Percentiles rank a stretch among this genome's conserved stretches.
Conservation (phyloP, 75 land plant species). For the Cunninghamia lanceolata region DNA sequence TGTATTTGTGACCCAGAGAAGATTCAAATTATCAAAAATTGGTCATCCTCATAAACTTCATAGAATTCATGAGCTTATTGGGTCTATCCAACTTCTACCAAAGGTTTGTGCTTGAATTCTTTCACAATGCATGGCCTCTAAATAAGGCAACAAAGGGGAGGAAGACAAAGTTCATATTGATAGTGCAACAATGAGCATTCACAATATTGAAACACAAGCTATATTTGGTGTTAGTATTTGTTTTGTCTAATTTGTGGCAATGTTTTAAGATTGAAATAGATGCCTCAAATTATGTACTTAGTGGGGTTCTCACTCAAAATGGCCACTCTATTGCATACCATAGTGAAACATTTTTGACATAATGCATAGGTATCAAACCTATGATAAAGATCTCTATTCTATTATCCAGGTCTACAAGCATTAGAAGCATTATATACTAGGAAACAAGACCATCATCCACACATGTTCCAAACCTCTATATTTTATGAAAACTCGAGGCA, state of each 20-base stretch:
- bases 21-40: background rate
- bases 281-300: background rate
- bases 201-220: background rate
- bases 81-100: background rate
- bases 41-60: background rate
- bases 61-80: background rate
- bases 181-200: background rate
- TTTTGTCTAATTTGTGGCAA: background rate
- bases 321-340: background rate
- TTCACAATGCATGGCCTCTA: background rate
- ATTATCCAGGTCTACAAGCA: background rate
- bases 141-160: background rate
- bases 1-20: background rate
- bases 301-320: background rate
- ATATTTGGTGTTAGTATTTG: background rate
- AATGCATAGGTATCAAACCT: background rate
- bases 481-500: background rate
- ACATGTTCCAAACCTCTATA: background rate
- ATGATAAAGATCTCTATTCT: background rate
- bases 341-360: background rate
- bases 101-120: background rate
- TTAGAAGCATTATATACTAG: background rate
- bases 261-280: background rate
- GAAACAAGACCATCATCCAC: background rate
- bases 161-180: background rate